Conservation (phyloP, 1,139 yeast genomes). For the Debaryomyces fabryi region DNA sequence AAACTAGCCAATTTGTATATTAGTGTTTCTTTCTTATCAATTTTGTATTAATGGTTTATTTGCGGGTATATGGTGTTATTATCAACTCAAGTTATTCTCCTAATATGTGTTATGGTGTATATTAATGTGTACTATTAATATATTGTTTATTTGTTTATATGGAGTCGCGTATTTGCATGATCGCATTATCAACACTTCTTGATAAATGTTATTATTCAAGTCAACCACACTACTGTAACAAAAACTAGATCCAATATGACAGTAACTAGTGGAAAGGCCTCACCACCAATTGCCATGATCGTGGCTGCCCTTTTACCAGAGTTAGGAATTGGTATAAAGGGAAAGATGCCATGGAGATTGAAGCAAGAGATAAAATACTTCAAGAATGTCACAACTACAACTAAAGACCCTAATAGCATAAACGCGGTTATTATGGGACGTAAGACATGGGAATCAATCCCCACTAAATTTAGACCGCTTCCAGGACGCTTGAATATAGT, state of each 20-base stretch:
- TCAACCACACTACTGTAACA: not conserved
- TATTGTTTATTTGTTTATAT: constrained; percentile 4
- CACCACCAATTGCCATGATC: constrained; percentile 54
- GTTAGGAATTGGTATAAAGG: constrained; percentile 83
- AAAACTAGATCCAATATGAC: not conserved
- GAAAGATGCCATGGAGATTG: constrained; percentile 86
- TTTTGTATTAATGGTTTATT: constrained; percentile 8
- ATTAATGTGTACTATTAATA: constrained; percentile 7
- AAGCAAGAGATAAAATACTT: constrained; percentile 85
- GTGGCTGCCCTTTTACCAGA: constrained; percentile 86
- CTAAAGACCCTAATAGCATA: constrained; percentile 29
- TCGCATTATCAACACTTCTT: not conserved
- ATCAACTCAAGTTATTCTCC: not conserved
- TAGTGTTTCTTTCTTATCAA: constrained; percentile 4
- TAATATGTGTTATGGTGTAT: constrained; percentile 5
- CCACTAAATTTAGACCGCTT: constrained; percentile 79
- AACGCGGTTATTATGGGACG: constrained; percentile 97
- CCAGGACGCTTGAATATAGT: constrained; percentile 76
- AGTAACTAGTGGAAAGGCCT: not conserved
- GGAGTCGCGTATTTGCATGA: not conserved
- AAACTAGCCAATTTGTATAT: constrained; percentile 4
- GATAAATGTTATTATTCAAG: not conserved
- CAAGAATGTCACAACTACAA: constrained; percentile 64
- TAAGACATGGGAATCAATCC: constrained; percentile 95
- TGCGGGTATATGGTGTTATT: not conserved